These are phyloP conservation scores for Nidularia sp. DNA, from an alignment of 768 basidiomycete genomes.

Conservation along the genomic window DNA sequence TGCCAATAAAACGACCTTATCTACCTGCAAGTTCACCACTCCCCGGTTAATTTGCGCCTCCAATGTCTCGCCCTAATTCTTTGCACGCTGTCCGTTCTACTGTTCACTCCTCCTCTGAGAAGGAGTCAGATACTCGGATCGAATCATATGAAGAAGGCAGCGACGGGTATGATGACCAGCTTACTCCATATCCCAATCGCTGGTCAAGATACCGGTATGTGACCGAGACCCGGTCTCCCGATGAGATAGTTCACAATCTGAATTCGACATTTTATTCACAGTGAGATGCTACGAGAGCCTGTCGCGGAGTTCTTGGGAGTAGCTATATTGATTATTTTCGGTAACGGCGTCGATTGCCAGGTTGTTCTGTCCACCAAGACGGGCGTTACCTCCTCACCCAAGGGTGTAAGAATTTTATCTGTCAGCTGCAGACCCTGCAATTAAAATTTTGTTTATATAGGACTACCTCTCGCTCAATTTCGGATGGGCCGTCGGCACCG, in stretches of 20 bases:
- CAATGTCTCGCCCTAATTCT: not conserved
- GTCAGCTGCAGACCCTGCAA: not conserved
- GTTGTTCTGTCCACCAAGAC: conserved; percentile 43
- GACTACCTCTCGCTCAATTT: conserved; percentile 44
- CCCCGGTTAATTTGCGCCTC: not conserved
- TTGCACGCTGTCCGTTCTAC: not conserved
- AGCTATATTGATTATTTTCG: conserved; percentile 56
- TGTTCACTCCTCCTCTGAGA: not conserved
- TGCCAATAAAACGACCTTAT: not conserved
- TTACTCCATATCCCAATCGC: conserved; percentile 33
- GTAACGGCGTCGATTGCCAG: conserved; percentile 55
- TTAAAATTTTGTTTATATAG: conserved; percentile 18
- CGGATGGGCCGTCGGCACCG: conserved; percentile 57
- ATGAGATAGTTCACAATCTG: not conserved
- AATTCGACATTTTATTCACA: not conserved
- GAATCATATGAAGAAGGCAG: not conserved
- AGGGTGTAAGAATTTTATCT: conserved; percentile 44
- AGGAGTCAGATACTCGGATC: not conserved
- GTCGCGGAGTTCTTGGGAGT: conserved; percentile 63
- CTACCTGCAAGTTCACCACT: not conserved
- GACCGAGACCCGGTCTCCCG: not conserved
- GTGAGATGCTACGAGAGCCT: conserved; percentile 49
- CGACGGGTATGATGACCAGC: not conserved
- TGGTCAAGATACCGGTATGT: conserved; percentile 56
- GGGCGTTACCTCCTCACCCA: conserved; percentile 39